phyloP scores from a whole-genome alignment of 2,329 filamentous ascomycete species.

The Orbilia blumenaviensis region DNA sequence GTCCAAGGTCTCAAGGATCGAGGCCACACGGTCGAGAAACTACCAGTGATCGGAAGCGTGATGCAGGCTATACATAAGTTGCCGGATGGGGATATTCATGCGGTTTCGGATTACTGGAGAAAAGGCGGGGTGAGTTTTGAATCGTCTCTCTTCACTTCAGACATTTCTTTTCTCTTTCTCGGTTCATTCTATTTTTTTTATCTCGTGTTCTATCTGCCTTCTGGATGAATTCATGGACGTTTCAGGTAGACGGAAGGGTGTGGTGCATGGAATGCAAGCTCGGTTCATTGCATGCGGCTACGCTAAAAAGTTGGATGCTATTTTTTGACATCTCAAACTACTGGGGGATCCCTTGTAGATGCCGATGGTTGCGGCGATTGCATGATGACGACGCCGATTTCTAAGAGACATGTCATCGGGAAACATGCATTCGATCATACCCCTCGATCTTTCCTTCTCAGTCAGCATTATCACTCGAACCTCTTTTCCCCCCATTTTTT shows the following conservation, averaged over 20 bases:
- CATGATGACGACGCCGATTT: constrained; percentile 29
- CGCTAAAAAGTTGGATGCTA: constrained; percentile 23
- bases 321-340: constrained; percentile 44
- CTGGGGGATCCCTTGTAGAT: constrained; percentile 12
- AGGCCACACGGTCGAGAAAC: constrained; percentile 54
- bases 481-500: background rate
- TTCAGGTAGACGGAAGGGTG: constrained; percentile 39
- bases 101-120: constrained; percentile 58
- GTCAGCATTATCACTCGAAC: background rate
- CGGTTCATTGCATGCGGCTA: constrained; percentile 39
- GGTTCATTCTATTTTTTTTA: background rate
- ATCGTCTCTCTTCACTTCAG: constrained; percentile 9
- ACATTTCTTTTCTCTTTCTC: constrained; percentile 7
- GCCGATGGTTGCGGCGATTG: constrained; percentile 44
- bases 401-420: constrained; percentile 21
- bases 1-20: constrained; percentile 54
- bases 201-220: constrained; percentile 10
- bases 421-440: constrained; percentile 1
- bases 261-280: constrained; percentile 36
- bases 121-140: constrained; percentile 56
- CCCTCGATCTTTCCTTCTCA: constrained; percentile 2
- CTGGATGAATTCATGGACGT: constrained; percentile 18
- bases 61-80: constrained; percentile 55
- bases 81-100: constrained; percentile 54
- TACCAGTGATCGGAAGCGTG: constrained; percentile 56